phyloP scores from a whole-genome alignment of 805 yeast species.

The Hanseniaspora hatyaiensis region DNA sequence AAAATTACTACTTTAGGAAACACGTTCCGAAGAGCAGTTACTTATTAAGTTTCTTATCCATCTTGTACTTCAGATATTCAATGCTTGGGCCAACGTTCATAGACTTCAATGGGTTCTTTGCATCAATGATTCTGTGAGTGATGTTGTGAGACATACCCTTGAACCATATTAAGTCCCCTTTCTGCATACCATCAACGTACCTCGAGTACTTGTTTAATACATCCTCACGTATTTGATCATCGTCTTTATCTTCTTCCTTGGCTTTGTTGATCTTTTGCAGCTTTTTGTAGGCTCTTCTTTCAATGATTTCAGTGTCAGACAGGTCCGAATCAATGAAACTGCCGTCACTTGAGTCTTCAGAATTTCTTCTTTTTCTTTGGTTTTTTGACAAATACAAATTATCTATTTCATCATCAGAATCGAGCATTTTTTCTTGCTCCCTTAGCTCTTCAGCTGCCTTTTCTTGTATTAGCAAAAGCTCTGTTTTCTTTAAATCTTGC shows the following conservation, averaged over 20 bases:
- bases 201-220: conserved; percentile 8
- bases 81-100: conserved; percentile 50
- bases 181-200: conserved; percentile 18
- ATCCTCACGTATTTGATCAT: neutral
- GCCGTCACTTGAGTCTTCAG: conserved; percentile 23
- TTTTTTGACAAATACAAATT: conserved; percentile 22
- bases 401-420: conserved; percentile 15
- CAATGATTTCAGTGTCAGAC: conserved; percentile 27
- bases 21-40: neutral
- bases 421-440: neutral
- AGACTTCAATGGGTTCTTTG: conserved; percentile 18
- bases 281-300: conserved; percentile 22
- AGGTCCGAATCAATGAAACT: conserved; percentile 17
- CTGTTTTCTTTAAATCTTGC: conserved; percentile 9
- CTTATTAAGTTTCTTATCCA: neutral
- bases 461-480: neutral
- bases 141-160: conserved; percentile 51
- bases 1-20: neutral
- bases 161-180: conserved; percentile 49
- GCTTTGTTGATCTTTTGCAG: neutral
- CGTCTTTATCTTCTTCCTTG: neutral
- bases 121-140: conserved; percentile 31
- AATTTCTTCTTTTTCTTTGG: conserved; percentile 29
- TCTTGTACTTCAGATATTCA: conserved; percentile 54
- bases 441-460: conserved; percentile 1